Conservation (phyloP, 306 rosid species). For the Luffa acutangula region DNA sequence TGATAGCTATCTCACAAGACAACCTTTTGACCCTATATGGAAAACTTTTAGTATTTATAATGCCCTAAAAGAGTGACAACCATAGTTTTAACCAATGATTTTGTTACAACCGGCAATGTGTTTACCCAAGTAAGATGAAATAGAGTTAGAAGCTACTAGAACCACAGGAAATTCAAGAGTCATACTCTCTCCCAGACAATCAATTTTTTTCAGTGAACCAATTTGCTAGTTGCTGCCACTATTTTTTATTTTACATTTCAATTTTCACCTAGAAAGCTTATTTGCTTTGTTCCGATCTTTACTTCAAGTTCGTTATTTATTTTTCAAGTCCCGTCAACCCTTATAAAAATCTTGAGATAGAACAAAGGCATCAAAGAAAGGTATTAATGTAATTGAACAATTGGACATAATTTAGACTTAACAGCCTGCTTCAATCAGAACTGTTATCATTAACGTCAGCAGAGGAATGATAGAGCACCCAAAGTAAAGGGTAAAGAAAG, state of each 20-base stretch:
- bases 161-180: neutral
- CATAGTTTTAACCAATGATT: neutral
- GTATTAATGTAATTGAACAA: neutral
- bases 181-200: neutral
- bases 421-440: neutral
- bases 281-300: neutral
- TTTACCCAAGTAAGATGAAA: neutral
- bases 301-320: neutral
- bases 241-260: neutral
- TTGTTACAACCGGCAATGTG: neutral
- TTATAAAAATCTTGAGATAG: neutral
- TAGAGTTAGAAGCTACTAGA: neutral
- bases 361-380: neutral
- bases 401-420: neutral
- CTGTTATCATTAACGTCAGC: neutral
- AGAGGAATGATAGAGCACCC: neutral
- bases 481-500: slow-evolving; percentile 1
- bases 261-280: neutral
- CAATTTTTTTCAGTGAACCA: neutral
- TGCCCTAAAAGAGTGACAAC: neutral
- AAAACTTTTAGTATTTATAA: neutral
- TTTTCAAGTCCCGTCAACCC: neutral
- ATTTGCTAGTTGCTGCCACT: neutral
- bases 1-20: neutral
- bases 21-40: neutral